Conservation (phyloP, 306 rosid species). For the Fragaria iinumae region DNA sequence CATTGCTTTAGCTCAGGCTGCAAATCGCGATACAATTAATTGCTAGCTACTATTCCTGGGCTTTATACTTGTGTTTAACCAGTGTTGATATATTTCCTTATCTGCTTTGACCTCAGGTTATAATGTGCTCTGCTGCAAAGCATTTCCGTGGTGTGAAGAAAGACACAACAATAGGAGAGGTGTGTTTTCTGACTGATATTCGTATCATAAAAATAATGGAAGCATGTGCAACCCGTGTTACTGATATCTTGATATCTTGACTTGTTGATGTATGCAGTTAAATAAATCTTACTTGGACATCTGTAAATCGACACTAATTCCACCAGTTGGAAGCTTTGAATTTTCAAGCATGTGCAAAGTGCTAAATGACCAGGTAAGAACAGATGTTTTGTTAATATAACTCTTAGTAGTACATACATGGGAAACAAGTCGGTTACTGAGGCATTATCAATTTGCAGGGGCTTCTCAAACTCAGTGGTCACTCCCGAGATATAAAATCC, state of each 20-base stretch:
- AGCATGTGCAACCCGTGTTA: neutral
- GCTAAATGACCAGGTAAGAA: constrained; percentile 79
- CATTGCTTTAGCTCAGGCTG: neutral
- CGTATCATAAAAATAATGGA: neutral
- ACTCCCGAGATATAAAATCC: constrained; percentile 64
- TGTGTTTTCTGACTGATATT: constrained; percentile 29
- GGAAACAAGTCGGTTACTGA: neutral
- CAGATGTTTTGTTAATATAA: neutral
- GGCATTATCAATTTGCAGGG: constrained; percentile 51
- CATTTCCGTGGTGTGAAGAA: constrained; percentile 71
- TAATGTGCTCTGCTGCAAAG: constrained; percentile 77
- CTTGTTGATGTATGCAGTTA: constrained; percentile 50
- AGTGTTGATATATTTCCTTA: neutral
- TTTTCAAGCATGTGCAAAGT: constrained; percentile 80
- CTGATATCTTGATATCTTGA: constrained; percentile 4
- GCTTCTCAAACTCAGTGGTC: constrained; percentile 79
- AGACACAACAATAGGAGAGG: constrained; percentile 76
- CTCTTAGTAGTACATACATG: neutral
- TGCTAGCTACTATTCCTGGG: neutral
- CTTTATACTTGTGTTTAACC: neutral
- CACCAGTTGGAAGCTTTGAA: constrained; percentile 66
- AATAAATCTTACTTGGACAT: constrained; percentile 62
- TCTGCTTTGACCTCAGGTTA: constrained; percentile 44
- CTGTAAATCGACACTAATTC: constrained; percentile 64
- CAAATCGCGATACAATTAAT: neutral